Base-by-base conservation (phyloP, 2,329 filamentous ascomycete species). In the Colletotrichum eleusines region DNA sequence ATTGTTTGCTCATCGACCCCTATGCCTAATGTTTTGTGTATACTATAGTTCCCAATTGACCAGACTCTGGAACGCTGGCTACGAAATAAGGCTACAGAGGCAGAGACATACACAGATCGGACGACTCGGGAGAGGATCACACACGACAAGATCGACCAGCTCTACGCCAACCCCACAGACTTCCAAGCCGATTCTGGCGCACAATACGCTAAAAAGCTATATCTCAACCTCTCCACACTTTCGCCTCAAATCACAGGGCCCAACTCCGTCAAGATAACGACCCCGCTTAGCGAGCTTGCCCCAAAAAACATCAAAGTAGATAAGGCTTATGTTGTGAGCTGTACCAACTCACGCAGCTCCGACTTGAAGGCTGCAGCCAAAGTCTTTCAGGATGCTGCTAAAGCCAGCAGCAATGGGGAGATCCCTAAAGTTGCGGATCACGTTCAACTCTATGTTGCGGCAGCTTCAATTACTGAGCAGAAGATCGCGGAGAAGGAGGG, bases 201-300 rank as follows among this genome's bases (percentile, higher is more conserved):
- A 1, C 85, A 84, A 7, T 98, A 98, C 75, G 92, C 94, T 65
- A 98, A 98, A 81, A 84, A 91, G 50, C 86, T 97, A 0, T 94
- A 92, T 78, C 84, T 98, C 8, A 89, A 97, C 78, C 87, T 98
- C 0, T 93, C 92, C 0, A 95, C 94, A 0, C 87, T 98, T 0
- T 92, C 93, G 0, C 95, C 95, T 0, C 95, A 92, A 67, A 90
- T 98, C 12, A 87, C 94, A 0, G 95, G 95, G 0, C 95, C 95
- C 0, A 97, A 98, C 82, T 95, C 92, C 0, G 94, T 97, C 77
- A 98, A 98, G 81, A 84, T 97, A 0, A 90, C 92, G 0, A 97
- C 91, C 0, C 94, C 95, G 0, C 81, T 98, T 0, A 82, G 84
- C 6, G 89, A 95, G 40, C 88, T 98, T 1, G 91, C 92, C 75